phyloP scores from a whole-genome alignment of 2,329 filamentous ascomycete genomes.

The Neonectria sp. region DNA sequence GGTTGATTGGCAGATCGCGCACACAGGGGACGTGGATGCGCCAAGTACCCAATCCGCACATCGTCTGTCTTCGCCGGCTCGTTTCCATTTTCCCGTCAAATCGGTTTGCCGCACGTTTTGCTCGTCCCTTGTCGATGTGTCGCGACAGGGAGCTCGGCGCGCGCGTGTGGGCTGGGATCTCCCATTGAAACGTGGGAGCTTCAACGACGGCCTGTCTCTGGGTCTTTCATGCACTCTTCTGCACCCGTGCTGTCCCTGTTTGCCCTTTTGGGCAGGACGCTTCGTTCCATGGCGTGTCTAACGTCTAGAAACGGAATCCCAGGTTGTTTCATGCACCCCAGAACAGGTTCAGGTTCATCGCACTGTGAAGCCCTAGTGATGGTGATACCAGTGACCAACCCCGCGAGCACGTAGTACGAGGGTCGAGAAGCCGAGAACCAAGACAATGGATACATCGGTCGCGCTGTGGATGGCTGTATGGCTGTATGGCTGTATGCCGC shows the following conservation, averaged over 20 bases:
- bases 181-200: constrained; percentile 44
- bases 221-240: constrained; percentile 10
- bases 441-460: background rate
- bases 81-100: constrained; percentile 41
- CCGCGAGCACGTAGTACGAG: background rate
- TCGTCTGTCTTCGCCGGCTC: constrained; percentile 38
- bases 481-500: background rate
- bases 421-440: background rate
- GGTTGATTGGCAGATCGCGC: constrained; percentile 48
- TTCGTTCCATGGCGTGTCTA: constrained; percentile 3
- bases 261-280: constrained; percentile 14
- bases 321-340: constrained; percentile 21
- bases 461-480: background rate
- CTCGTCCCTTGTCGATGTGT: constrained; percentile 28
- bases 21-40: constrained; percentile 35
- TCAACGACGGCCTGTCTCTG: constrained; percentile 4
- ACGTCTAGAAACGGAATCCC: constrained; percentile 18
- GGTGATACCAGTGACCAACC: background rate
- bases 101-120: constrained; percentile 48
- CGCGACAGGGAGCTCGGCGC: constrained; percentile 38
- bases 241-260: constrained; percentile 15
- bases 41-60: constrained; percentile 38
- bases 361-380: constrained; percentile 11
- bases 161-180: constrained; percentile 29
- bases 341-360: constrained; percentile 15